phyloP scores from a whole-genome alignment of 345 rosid species.

The Kernera saxatilis region DNA sequence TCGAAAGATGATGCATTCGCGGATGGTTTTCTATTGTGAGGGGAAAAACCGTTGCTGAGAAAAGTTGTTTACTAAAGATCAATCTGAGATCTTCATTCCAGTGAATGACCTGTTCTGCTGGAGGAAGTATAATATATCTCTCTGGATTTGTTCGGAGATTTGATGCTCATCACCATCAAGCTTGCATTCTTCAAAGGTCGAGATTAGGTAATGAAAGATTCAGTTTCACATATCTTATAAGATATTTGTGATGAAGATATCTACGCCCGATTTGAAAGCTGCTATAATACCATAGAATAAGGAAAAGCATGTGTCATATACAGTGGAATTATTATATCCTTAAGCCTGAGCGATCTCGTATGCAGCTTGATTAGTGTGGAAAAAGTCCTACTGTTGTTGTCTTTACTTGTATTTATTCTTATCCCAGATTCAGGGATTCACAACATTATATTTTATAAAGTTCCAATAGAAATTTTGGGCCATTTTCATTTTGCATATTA shows the following conservation, averaged over 20 bases:
- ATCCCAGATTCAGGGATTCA: not conserved
- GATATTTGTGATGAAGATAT: conserved; percentile 14
- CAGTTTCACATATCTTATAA: not conserved
- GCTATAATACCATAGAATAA: not conserved
- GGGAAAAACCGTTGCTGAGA: not conserved
- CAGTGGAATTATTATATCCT: not conserved
- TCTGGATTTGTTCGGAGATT: conserved; percentile 1
- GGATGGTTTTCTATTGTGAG: conserved; percentile 14
- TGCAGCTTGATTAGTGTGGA: not conserved
- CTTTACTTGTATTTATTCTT: conserved; percentile 3
- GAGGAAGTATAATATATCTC: conserved; percentile 1
- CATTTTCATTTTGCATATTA: not conserved
- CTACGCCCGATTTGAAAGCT: conserved; percentile 5
- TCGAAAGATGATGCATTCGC: conserved; percentile 20
- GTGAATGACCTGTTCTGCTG: not conserved
- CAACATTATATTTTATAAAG: conserved; percentile 13
- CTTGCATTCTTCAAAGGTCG: conserved; percentile 2
- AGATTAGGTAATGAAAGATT: not conserved
- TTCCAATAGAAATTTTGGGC: not conserved
- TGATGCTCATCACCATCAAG: conserved; percentile 7
- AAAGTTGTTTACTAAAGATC: not conserved
- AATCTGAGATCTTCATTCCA: not conserved
- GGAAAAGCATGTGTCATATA: not conserved
- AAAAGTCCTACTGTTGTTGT: not conserved
- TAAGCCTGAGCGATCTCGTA: conserved; percentile 2